phyloP scores from a whole-genome alignment of 352 stramenopile species.

The Pythium apleroticum region DNA sequence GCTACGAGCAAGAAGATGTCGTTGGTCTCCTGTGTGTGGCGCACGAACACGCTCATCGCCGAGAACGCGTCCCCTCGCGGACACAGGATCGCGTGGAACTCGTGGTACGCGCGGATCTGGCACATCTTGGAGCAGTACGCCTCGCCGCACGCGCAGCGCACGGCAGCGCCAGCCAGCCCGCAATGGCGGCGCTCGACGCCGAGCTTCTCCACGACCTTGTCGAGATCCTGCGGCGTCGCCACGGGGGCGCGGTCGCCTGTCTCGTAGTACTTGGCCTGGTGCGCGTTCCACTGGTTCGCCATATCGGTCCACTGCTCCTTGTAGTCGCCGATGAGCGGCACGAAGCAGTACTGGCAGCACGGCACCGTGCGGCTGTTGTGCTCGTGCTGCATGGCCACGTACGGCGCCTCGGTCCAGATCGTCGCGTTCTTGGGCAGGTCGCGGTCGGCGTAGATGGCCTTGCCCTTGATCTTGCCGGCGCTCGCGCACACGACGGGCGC shows the following conservation, averaged over 20 bases:
- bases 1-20: slow-evolving; percentile 90
- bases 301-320: slow-evolving; percentile 48
- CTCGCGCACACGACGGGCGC: slow-evolving; percentile 60
- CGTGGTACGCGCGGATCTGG: slow-evolving; percentile 58
- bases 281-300: slow-evolving; percentile 32
- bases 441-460: slow-evolving; percentile 63
- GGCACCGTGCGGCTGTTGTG: slow-evolving; percentile 37
- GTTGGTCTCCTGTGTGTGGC: slow-evolving; percentile 85
- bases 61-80: slow-evolving; percentile 55
- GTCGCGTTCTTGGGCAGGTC: slow-evolving; percentile 43
- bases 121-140: slow-evolving; percentile 86
- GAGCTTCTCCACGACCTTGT: slow-evolving; percentile 42
- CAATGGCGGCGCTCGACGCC: slow-evolving; percentile 49
- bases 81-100: slow-evolving; percentile 82
- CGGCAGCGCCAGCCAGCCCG: slow-evolving; percentile 38
- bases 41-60: slow-evolving; percentile 61
- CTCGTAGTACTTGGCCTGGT: slow-evolving; percentile 6
- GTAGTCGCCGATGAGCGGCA: slow-evolving; percentile 57
- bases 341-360: slow-evolving; percentile 75
- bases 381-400: slow-evolving; percentile 76
- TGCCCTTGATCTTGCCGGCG: slow-evolving; percentile 63
- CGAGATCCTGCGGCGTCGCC: slow-evolving; percentile 32
- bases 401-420: slow-evolving; percentile 72
- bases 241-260: slow-evolving; percentile 18
- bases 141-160: slow-evolving; percentile 66